These are phyloP conservation scores for Colletotrichum melonis DNA, from an alignment of 2,329 filamentous ascomycete genomes.

Conservation along the genomic window DNA sequence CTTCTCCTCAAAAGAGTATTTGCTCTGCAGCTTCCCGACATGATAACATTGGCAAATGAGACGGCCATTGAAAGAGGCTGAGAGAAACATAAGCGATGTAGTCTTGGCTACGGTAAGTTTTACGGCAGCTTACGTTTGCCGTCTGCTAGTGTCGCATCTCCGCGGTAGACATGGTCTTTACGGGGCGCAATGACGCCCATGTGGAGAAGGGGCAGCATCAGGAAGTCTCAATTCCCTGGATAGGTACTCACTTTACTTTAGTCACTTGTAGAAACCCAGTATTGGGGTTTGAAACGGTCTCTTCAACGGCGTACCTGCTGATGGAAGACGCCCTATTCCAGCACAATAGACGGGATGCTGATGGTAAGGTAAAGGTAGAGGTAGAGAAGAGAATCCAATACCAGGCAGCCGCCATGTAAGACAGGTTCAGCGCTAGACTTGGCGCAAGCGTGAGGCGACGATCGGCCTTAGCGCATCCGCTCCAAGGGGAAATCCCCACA, in stretches of 20 bases:
- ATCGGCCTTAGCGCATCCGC: slow-evolving; percentile 30
- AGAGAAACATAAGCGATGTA: neutral
- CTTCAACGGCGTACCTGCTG: neutral
- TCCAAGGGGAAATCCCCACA: slow-evolving; percentile 27
- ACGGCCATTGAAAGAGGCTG: neutral
- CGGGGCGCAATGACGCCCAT: slow-evolving; percentile 23
- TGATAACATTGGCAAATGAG: neutral
- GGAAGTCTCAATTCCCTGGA: neutral
- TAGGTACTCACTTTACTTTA: neutral
- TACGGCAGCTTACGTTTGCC: slow-evolving; percentile 18
- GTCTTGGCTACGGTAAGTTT: slow-evolving; percentile 5
- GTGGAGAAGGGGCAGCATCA: slow-evolving; percentile 12
- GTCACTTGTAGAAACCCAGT: neutral
- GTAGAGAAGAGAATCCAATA: neutral
- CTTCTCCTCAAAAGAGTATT: neutral
- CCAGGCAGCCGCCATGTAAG: neutral
- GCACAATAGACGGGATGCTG: neutral
- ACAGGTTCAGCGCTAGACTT: neutral
- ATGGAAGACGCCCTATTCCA: neutral
- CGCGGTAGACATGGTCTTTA: slow-evolving; percentile 5
- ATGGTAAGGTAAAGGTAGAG: neutral
- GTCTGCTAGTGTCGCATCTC: slow-evolving; percentile 13
- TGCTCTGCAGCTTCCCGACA: neutral
- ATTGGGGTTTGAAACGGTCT: neutral
- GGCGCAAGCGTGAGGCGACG: slow-evolving; percentile 16